Conservation (phyloP, 2,329 filamentous ascomycete genomes). For the Cadophora gregata region DNA sequence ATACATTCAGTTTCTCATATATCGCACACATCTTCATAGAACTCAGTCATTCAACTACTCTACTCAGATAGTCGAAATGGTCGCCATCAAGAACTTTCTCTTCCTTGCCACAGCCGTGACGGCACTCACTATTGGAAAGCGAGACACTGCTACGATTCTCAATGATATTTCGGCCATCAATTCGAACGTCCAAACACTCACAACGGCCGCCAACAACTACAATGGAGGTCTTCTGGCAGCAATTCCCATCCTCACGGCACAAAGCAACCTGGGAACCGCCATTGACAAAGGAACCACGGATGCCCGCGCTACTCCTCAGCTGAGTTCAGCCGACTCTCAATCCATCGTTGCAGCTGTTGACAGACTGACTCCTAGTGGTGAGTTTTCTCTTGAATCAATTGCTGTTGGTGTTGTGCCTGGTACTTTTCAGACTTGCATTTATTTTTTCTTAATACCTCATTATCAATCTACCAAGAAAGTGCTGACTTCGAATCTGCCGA, state of each 20-base stretch:
- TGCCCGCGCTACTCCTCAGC: constrained; percentile 21
- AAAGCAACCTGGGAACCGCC: constrained; percentile 22
- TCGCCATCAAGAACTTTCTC: constrained; percentile 31
- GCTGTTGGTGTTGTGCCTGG: not conserved
- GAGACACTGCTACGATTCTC: constrained; percentile 25
- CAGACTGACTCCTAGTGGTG: constrained; percentile 20
- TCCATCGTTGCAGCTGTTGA: constrained; percentile 20
- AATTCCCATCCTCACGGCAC: constrained; percentile 17
- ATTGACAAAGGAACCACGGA: constrained; percentile 24
- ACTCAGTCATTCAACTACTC: not conserved
- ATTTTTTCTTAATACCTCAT: not conserved
- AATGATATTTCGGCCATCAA: constrained; percentile 48
- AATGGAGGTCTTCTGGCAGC: constrained; percentile 27
- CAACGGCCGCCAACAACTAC: constrained; percentile 50
- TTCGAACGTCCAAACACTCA: constrained; percentile 53
- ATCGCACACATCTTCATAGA: not conserved
- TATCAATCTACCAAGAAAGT: not conserved
- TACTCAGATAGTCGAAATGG: constrained; percentile 24
- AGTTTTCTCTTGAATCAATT: not conserved
- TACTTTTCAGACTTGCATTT: not conserved
- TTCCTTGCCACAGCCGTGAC: constrained; percentile 26
- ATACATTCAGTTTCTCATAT: no score
- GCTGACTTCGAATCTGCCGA: not conserved
- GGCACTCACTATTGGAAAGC: constrained; percentile 25
- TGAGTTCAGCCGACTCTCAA: constrained; percentile 26